Base-by-base conservation (phyloP, 495 filamentous ascomycete species). In the Penicillium riverlandense region DNA sequence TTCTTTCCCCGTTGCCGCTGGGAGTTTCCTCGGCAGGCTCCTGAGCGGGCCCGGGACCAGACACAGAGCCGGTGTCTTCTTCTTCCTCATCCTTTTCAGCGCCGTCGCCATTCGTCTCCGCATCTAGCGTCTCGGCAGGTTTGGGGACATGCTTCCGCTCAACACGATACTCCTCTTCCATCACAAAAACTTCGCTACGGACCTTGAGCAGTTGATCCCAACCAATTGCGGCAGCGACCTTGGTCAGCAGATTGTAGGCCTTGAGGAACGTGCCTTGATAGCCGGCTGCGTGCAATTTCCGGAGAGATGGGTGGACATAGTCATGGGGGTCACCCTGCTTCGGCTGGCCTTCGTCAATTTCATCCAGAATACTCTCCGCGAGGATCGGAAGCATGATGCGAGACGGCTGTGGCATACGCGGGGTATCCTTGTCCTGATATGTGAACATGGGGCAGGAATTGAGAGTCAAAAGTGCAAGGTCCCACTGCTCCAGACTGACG, bases 391-490 rank as follows among this genome's bases (percentile, higher is more conserved):
- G 79, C 57, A 86, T 79, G 44, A 96, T 83, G 40, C 86, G 86
- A 39, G 80, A 79, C 0, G 90, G 89, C 50, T 92, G 88, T 13
- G 92, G 92, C 85, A 96, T 90, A 44, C 90, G 75, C 12, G 92
- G 92, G 7, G 88, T 80, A 60, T 98, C 92, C 53, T 96, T 96
- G 62, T 98, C 92, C 61, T 96, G 91, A 65, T 97, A 96, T 7
- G 92, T 97, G 62, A 98, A 98, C 92, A 98, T 98, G 4, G 92
- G 92, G 50, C 94, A 98, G 4, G 91, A 96, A 66, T 98, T 98
- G n/a, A 98, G 74, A 6, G 94, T 98, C 8, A 95, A 79, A 12
- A 98, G 75, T 2, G 94, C 92, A 32, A 86, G 56, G 53, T 96
- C 92, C 87, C 91, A 98, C 60, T 90, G 85, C 62, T 98, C 92